phyloP scores from a whole-genome alignment of 495 filamentous ascomycete species.

The Aspergillus olivimuriae region DNA sequence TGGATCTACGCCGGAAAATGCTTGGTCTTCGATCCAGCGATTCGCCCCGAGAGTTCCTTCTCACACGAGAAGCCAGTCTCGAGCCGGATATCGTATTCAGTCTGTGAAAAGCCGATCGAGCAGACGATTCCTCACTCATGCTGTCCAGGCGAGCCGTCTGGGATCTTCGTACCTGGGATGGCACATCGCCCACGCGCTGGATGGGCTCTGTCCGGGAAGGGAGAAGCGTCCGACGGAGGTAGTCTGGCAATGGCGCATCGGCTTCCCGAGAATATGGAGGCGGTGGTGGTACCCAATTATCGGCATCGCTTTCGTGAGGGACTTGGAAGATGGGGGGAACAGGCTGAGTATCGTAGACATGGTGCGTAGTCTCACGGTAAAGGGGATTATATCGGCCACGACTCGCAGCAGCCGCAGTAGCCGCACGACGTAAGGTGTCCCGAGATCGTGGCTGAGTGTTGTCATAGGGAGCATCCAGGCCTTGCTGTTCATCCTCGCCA shows the following conservation, averaged over 20 bases:
- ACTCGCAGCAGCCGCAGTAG: conserved; percentile 68
- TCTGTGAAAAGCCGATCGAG: conserved; percentile 27
- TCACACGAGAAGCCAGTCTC: conserved; percentile 15
- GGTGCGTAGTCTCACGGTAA: conserved; percentile 20
- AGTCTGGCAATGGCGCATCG: conserved; percentile 52
- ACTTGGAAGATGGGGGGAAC: conserved; percentile 30
- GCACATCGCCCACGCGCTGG: conserved; percentile 5
- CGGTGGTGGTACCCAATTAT: conserved; percentile 91
- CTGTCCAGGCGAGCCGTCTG: conserved; percentile 20
- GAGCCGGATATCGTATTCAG: conserved; percentile 24
- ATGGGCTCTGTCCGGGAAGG: conserved; percentile 17
- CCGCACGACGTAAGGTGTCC: conserved; percentile 69
- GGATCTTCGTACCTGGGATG: conserved; percentile 15
- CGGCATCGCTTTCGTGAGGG: conserved; percentile 84
- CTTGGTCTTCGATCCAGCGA: conserved; percentile 11
- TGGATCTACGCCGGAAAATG: conserved; percentile 7
- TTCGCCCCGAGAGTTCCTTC: conserved; percentile 16
- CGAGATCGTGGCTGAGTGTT: conserved; percentile 73
- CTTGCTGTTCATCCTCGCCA: conserved; percentile 13
- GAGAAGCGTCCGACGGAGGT: conserved; percentile 36
- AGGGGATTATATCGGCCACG: conserved; percentile 52
- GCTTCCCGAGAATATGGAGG: conserved; percentile 74
- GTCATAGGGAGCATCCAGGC: conserved; percentile 55
- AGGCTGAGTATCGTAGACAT: conserved; percentile 9
- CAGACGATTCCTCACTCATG: conserved; percentile 12